phyloP scores from a whole-genome alignment of 139 green algal species.

The Tetratostichococcus sp. region DNA sequence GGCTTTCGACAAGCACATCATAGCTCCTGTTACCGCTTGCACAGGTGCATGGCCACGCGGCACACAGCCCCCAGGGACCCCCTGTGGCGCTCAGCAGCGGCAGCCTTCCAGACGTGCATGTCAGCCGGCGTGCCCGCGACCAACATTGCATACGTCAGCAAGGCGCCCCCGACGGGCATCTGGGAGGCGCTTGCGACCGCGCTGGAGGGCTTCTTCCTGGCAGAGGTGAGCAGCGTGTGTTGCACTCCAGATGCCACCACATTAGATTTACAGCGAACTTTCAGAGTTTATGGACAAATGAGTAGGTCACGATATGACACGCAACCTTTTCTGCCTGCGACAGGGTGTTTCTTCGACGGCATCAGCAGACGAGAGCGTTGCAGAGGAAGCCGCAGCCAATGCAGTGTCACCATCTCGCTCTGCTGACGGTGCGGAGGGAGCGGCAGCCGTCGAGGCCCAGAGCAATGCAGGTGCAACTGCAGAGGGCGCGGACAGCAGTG shows the following conservation, averaged over 20 bases:
- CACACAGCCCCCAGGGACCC: conserved; percentile 24
- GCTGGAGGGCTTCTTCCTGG: conserved; percentile 65
- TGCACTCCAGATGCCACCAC: too few species aligned
- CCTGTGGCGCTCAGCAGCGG: conserved; percentile 64
- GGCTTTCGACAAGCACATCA: too few species aligned
- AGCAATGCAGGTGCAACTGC: background rate
- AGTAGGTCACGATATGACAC: too few species aligned
- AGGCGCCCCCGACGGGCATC: background rate
- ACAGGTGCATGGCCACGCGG: conserved; percentile 57
- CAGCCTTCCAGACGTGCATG: conserved; percentile 40
- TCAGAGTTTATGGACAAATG: too few species aligned
- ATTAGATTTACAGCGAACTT: too few species aligned
- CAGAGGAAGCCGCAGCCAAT: background rate
- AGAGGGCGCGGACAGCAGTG: too few species aligned
- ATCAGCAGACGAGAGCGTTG: background rate
- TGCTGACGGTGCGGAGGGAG: background rate
- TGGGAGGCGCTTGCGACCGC: conserved; percentile 47
- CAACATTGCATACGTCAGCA: conserved; percentile 50
- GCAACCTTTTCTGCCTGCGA: too few species aligned
- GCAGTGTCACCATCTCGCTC: background rate
- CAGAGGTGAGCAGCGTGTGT: too few species aligned
- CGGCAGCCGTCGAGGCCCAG: background rate
- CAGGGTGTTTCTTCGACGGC: too few species aligned
- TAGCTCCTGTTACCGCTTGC: too few species aligned
- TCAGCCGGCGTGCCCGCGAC: conserved; percentile 57